These are phyloP conservation scores for Eimeria tenella DNA, from an alignment of 169 alveolate genomes.

Conservation along the genomic window DNA sequence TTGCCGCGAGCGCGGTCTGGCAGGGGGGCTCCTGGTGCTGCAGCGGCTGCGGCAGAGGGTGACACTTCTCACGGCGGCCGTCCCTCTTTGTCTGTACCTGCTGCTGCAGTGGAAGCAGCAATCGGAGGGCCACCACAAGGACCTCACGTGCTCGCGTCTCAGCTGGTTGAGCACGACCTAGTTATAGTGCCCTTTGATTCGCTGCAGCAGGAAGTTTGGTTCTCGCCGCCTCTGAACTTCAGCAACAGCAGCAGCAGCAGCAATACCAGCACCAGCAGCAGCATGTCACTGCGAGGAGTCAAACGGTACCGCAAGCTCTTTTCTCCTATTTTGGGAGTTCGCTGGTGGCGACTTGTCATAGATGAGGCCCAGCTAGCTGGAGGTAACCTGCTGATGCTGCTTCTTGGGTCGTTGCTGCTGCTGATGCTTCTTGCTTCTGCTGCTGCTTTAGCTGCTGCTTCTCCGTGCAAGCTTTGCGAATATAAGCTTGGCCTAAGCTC, in stretches of 20 bases:
- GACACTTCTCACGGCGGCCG: not conserved
- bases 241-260: conserved; percentile 12
- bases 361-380: conserved; percentile 87
- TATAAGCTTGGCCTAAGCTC: too few relatives aligned
- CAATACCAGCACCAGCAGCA: conserved; percentile 36
- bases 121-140: conserved; percentile 25
- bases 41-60: conserved; percentile 45
- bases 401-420: not conserved
- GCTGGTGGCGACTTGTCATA: conserved; percentile 85
- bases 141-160: conserved; percentile 21
- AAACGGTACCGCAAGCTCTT: conserved; percentile 82
- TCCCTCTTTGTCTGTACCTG: not conserved
- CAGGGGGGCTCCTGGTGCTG: conserved; percentile 1
- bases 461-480: not conserved
- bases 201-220: conserved; percentile 74
- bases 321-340: conserved; percentile 80
- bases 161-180: conserved; percentile 58
- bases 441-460: not conserved
- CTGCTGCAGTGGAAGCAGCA: conserved; percentile 28
- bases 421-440: not conserved
- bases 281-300: conserved; percentile 40
- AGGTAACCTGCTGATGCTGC: conserved; percentile 69
- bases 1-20: not conserved
- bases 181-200: conserved; percentile 65
- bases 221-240: conserved; percentile 51